These are phyloP conservation scores for Lactifluus piperatus DNA, from an alignment of 768 basidiomycete species.

Conservation along the genomic window DNA sequence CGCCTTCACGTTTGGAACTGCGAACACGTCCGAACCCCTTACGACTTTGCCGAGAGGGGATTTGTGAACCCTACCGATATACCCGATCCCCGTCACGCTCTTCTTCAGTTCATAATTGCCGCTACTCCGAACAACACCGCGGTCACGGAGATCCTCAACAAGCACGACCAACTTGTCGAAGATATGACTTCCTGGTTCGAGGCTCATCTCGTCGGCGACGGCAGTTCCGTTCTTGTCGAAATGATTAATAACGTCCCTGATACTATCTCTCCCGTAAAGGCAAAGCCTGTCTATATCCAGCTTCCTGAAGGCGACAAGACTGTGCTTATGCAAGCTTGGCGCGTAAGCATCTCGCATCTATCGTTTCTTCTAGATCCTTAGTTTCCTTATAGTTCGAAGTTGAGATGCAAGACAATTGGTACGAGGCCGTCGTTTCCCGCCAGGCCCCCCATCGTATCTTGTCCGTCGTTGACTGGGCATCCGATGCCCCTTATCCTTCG, in stretches of 20 bases:
- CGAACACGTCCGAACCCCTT: constrained; percentile 35
- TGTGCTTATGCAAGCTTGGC: constrained; percentile 74
- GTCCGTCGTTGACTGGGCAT: constrained; percentile 92
- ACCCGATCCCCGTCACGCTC: constrained; percentile 42
- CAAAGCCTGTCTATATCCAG: constrained; percentile 71
- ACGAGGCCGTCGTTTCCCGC: constrained; percentile 79
- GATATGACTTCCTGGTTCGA: constrained; percentile 39
- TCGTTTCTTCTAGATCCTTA: not conserved
- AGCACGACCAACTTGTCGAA: constrained; percentile 42
- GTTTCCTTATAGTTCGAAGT: constrained; percentile 58
- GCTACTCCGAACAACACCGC: constrained; percentile 50
- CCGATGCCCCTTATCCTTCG: constrained; percentile 51
- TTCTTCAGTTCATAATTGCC: constrained; percentile 71
- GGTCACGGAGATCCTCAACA: constrained; percentile 39
- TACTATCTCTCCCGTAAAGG: constrained; percentile 73
- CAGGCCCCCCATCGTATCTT: constrained; percentile 69
- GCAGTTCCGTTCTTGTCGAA: constrained; percentile 31
- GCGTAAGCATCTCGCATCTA: constrained; percentile 34
- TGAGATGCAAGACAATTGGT: constrained; percentile 94
- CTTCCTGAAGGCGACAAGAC: constrained; percentile 57
- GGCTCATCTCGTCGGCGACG: constrained; percentile 38
- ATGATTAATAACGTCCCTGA: constrained; percentile 62
- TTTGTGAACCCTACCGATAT: not conserved
- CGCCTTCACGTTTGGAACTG: constrained; percentile 54
- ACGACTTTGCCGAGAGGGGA: constrained; percentile 27